Evolutionary conservation across 2,329 filamentous ascomycete species (phyloP), one percentile per base, ranked within the genome.

Genomic region (Neurospora sp.): DNA sequence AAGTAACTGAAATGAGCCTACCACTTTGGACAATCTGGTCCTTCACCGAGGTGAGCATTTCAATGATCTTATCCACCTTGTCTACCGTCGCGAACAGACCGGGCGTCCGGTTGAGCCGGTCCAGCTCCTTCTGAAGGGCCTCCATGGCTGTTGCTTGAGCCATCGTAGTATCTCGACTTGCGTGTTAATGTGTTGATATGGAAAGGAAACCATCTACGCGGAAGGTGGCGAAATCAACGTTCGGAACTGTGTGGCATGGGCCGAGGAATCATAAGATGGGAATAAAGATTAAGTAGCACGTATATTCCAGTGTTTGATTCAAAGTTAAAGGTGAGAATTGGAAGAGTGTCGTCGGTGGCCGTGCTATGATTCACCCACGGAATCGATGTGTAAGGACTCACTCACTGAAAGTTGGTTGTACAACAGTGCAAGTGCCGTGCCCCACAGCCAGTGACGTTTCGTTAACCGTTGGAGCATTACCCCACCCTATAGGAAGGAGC

Each of bases 11-110:
- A 33, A 33, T 23, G 58, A 33, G 66, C 66, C 39, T 11, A 71
- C 77, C 28, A 93, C 93, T 89, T 75, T 85, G 82, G 73, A 90
- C 89, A 71, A 97, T 90, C 73, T 88, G 84, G 73, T 93, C 89
- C 70, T 93, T 87, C 46, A 94, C 92, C 67, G 85, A 84, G 73
- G 88, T 86, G 38, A 99, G 87, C 70, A 92, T 81, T 72, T 93
- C 87, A 74, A 99, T 93, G 46, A 94, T 91, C 71, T 88, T 87
- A 78, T 98, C 93, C 19, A 97, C 91, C 84, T 96, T 90, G 40
- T 88, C 82, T 70, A 97, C 89, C 46, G 90, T 90, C 70, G 90
- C 87, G 4, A 86, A 86, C 66, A 94, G 86, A 77, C 90, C 90
- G 39, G 89, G 87, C 73, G 87, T 89, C 77, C 86, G 89, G 76